Evolutionary conservation across 345 rosid genomes (phyloP).

Genomic region (Hibiscus mutabilis): DNA sequence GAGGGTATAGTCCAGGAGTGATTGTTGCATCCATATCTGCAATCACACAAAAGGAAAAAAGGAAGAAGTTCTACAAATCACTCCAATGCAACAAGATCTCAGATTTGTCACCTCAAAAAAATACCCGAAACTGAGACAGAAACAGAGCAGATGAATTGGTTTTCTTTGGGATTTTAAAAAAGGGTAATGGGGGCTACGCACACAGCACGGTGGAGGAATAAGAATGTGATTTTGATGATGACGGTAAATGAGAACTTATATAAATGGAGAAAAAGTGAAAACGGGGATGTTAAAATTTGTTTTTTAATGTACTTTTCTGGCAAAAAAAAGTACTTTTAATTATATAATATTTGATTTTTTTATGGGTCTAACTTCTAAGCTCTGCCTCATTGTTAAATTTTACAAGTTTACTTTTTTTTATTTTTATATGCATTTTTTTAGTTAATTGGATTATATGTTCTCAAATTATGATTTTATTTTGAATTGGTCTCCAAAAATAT

Average conservation of each 20-base stretch:
- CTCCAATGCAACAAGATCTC: neutral
- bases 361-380: neutral
- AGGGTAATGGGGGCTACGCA: too few species aligned
- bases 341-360: too few species aligned
- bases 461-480: too few species aligned
- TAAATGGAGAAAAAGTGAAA: neutral
- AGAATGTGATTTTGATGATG: neutral
- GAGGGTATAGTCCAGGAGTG: conserved; percentile 42
- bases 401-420: too few species aligned
- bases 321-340: too few species aligned
- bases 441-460: too few species aligned
- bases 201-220: too few species aligned
- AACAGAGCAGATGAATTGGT: neutral
- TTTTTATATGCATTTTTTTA: too few species aligned
- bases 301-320: too few species aligned
- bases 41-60: neutral
- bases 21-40: conserved; percentile 43
- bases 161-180: neutral
- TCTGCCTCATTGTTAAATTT: neutral
- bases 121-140: neutral
- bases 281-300: neutral
- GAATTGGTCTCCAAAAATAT: too few species aligned
- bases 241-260: neutral
- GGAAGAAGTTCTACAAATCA: neutral
- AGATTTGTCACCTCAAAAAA: neutral